These are phyloP conservation scores for Chloris gayana DNA, from an alignment of 176 grass and related monocot species.

Conservation along the genomic window DNA sequence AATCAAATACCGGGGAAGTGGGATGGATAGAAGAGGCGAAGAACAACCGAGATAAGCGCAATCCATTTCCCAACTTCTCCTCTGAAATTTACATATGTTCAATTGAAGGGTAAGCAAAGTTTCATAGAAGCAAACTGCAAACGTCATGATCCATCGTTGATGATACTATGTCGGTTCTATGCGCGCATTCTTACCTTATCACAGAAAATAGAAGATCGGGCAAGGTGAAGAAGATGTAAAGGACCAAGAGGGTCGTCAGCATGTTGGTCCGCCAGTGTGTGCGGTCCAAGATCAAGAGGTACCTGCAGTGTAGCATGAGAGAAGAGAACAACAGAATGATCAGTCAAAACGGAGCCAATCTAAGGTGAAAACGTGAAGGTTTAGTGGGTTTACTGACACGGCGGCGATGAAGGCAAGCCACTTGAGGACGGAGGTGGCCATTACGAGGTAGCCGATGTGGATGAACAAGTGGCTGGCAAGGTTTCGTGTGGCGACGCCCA, in stretches of 20 bases:
- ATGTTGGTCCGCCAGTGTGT: constrained; percentile 98
- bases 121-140: neutral
- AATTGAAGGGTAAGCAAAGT: neutral
- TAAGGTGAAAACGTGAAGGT: too few species aligned
- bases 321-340: constrained; percentile 9
- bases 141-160: neutral
- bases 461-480: constrained; percentile 66
- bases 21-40: neutral
- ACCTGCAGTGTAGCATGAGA: constrained; percentile 44
- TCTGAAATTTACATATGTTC: neutral
- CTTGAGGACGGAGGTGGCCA: constrained; percentile 62
- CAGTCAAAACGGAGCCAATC: too few species aligned
- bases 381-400: constrained; percentile 48
- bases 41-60: neutral
- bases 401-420: constrained; percentile 79
- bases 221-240: constrained; percentile 89
- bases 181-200: constrained; percentile 41
- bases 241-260: constrained; percentile 81
- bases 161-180: neutral
- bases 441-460: constrained; percentile 53
- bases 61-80: neutral
- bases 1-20: neutral
- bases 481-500: constrained; percentile 58
- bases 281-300: constrained; percentile 82
- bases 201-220: constrained; percentile 62